Evolutionary conservation across 2,329 filamentous ascomycete species (phyloP), one percentile per base, ranked within the genome.

Genomic region (Colletotrichum sidae): DNA sequence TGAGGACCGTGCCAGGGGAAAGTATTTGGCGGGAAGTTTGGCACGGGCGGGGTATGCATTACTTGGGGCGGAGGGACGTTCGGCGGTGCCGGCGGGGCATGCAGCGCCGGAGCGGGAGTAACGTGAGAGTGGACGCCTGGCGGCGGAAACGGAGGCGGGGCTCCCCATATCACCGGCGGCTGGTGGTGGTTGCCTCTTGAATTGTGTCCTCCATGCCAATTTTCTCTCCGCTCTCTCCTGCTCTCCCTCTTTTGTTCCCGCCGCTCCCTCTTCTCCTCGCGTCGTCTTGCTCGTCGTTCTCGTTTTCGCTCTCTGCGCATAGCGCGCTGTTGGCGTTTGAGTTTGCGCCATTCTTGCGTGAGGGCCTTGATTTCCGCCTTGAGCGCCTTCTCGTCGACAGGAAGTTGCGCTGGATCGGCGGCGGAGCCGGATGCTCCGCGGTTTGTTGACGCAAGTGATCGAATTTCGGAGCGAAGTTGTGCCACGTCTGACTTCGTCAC

Each of bases 401-500:
- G 10, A 49, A 42, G 52, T 10, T 39, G n/a, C 8, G 65, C 46
- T 65, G 38, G 3, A 33, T 33, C 12, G 10, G 59, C 15, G 0
- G 38, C 46, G 38, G 55, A 25, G 8, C 8, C 5, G 7, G 49
- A 37, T 58, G 45, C 15, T 55, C 50, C 44, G 25, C 42, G n/a
- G 35, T 53, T 39, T 13, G 65, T 55, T 5, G 58, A 38, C 9
- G 44, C 17, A 5, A 54, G 51, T 25, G 58, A 38, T 17, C 60
- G 55, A 50, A 39, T 42, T 39, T 53, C 39, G 45, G 55, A 25
- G 25, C 63, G 59, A n/a, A 66, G 17, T 37, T 54, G 58, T 41
- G 53, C 75, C 3, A 88, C 73, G 34, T 79, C 78, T 6, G 78
- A 76, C 65, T 76, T 82, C 8, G 81, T 86, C 67, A 85, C 80